Evolutionary conservation across 1,139 yeast genomes (phyloP).

Genomic region (Nematodospora anomalae): DNA sequence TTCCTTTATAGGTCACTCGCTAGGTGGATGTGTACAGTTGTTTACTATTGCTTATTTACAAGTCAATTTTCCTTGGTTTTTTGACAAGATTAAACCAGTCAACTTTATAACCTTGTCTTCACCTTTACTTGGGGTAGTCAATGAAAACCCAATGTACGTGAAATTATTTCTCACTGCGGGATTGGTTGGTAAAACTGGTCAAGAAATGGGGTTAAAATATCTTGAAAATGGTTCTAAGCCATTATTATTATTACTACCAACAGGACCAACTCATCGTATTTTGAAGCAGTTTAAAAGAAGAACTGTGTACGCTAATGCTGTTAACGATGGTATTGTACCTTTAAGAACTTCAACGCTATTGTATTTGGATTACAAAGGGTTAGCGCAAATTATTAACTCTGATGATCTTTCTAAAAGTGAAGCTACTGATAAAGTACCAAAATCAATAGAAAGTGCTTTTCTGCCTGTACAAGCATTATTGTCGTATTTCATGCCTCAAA

Average conservation of each 20-base stretch:
- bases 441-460: slow-evolving; percentile 12
- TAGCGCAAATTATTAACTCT: slow-evolving; percentile 43
- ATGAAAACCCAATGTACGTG: slow-evolving; percentile 87
- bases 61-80: slow-evolving; percentile 70
- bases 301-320: slow-evolving; percentile 74
- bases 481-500: slow-evolving; percentile 48
- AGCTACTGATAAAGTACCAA: slow-evolving; percentile 11
- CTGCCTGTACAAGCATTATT: slow-evolving; percentile 47
- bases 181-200: slow-evolving; percentile 90
- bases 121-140: slow-evolving; percentile 80
- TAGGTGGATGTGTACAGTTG: slow-evolving; percentile 89
- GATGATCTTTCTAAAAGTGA: slow-evolving; percentile 8
- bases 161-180: slow-evolving; percentile 86
- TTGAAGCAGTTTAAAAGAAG: slow-evolving; percentile 64
- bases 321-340: slow-evolving; percentile 94
- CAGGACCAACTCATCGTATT: slow-evolving; percentile 75
- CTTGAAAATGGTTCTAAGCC: slow-evolving; percentile 52
- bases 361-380: slow-evolving; percentile 57
- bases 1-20: slow-evolving; percentile 88
- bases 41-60: slow-evolving; percentile 80
- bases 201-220: slow-evolving; percentile 70
- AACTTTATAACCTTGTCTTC: slow-evolving; percentile 85
- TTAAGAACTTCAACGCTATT: slow-evolving; percentile 80
- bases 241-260: slow-evolving; percentile 68
- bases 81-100: slow-evolving; percentile 64